Conservation (phyloP, 2,329 filamentous ascomycete species). For the Aspergillus neotritici region DNA sequence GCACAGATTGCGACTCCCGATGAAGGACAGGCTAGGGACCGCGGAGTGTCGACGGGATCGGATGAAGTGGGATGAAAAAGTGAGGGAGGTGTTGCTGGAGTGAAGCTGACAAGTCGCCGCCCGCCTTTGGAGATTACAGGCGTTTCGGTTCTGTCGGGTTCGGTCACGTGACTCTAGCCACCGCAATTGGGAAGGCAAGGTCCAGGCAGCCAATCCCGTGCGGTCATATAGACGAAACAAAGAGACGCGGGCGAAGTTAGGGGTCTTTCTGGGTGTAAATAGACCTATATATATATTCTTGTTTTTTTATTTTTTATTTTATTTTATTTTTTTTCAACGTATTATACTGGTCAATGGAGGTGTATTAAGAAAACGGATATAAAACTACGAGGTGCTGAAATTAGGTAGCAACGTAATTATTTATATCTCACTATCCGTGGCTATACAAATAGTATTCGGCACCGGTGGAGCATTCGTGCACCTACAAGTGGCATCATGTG, state of each 20-base stretch:
- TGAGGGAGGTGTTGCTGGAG: constrained; percentile 10
- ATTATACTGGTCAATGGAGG: too few relatives aligned
- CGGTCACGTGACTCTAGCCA: constrained; percentile 18
- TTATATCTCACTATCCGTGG: too few relatives aligned
- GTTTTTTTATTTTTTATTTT: too few relatives aligned
- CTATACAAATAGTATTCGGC: too few relatives aligned
- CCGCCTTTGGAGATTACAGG: constrained; percentile 20
- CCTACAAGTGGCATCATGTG: too few relatives aligned
- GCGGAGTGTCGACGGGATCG: background rate
- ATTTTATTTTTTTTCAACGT: too few relatives aligned
- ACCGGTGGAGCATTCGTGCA: too few relatives aligned
- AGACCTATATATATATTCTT: too few relatives aligned
- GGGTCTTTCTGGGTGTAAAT: background rate
- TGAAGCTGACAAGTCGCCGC: constrained; percentile 23
- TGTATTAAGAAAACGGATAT: too few relatives aligned
- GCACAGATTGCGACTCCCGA: background rate
- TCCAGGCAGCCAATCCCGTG: constrained; percentile 16
- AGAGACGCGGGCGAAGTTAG: constrained; percentile 15
- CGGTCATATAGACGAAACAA: constrained; percentile 13
- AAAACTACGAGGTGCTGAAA: background rate
- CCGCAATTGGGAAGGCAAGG: constrained; percentile 9
- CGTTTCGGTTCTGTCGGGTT: constrained; percentile 22
- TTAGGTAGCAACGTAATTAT: too few relatives aligned
- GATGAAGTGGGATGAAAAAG: constrained; percentile 4
- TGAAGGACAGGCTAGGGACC: background rate